These are phyloP conservation scores for Fraxinus sp. DNA, from an alignment of 305 asterid genomes.

Conservation along the genomic window DNA sequence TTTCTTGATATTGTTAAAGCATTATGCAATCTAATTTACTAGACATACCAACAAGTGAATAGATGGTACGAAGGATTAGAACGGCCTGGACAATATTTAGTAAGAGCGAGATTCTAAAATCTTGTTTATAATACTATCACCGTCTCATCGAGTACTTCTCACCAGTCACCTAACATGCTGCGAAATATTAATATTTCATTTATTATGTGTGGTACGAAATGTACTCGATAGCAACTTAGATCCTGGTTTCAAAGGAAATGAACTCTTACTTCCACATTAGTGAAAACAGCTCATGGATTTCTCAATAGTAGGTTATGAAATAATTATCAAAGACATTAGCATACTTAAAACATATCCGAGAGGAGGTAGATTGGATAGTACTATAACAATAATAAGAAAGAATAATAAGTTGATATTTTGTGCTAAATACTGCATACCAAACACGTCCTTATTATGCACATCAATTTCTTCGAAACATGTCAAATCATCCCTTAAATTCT, in stretches of 20 bases:
- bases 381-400: background rate
- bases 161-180: background rate
- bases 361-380: background rate
- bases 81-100: background rate
- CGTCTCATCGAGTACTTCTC: background rate
- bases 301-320: background rate
- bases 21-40: background rate
- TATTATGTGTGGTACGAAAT: background rate
- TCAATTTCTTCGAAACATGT: background rate
- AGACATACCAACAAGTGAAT: background rate
- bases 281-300: background rate
- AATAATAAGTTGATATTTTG: background rate
- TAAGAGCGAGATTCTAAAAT: background rate
- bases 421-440: background rate
- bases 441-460: background rate
- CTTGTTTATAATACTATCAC: background rate
- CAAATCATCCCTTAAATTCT: background rate
- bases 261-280: background rate
- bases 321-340: background rate
- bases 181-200: background rate
- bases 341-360: background rate
- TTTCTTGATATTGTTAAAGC: background rate
- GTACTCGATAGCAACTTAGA: background rate
- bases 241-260: background rate
- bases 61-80: background rate